Conservation (phyloP, 306 rosid species). For the Rosa rugosa region DNA sequence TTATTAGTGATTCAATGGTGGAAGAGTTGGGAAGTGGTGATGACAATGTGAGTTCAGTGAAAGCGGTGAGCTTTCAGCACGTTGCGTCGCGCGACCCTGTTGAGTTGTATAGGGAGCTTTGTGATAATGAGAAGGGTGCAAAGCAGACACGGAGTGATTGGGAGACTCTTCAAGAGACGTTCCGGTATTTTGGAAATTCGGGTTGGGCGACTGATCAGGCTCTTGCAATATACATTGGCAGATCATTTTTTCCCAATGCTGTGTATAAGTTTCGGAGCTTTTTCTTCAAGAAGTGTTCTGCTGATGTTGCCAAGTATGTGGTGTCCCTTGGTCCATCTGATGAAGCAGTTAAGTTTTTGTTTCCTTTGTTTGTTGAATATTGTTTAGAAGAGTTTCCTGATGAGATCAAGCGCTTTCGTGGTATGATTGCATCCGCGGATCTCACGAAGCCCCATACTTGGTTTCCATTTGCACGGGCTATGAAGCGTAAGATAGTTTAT, state of each 20-base stretch:
- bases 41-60: constrained; percentile 25
- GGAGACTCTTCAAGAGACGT: constrained; percentile 43
- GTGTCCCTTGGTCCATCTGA: constrained; percentile 65
- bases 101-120: constrained; percentile 55
- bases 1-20: constrained; percentile 18
- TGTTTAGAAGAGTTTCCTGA: constrained; percentile 71
- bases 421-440: constrained; percentile 67
- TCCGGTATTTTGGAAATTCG: constrained; percentile 46
- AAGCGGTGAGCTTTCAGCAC: constrained; percentile 28
- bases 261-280: constrained; percentile 53
- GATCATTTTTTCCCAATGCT: constrained; percentile 86
- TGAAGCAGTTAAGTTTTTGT: constrained; percentile 71
- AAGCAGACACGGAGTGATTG: constrained; percentile 37
- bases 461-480: constrained; percentile 93
- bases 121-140: constrained; percentile 32
- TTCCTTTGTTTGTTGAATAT: constrained; percentile 81
- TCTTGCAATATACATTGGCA: constrained; percentile 86
- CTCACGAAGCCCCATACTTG: constrained; percentile 88
- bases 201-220: constrained; percentile 92
- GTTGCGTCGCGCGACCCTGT: constrained; percentile 50
- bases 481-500: constrained; percentile 87
- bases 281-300: constrained; percentile 50
- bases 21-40: constrained; percentile 28
- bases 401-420: constrained; percentile 69
- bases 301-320: constrained; percentile 53